phyloP scores from a whole-genome alignment of 495 filamentous ascomycete genomes.

The Polyplosphaeria fusca region DNA sequence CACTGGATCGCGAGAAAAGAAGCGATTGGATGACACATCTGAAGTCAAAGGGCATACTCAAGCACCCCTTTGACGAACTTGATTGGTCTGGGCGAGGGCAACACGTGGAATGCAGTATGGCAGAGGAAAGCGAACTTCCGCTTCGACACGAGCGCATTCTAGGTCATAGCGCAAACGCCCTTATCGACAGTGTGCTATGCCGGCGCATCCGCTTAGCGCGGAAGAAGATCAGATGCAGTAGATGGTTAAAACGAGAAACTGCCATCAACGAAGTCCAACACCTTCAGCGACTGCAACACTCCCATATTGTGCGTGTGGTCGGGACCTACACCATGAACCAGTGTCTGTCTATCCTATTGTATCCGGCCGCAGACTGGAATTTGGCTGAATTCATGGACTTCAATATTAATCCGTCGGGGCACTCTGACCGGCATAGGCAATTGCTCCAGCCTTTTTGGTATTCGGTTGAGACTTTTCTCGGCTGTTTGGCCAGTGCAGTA shows the following conservation, averaged over 20 bases:
- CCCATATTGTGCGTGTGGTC: conserved; percentile 28
- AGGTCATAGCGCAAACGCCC: conserved; percentile 7
- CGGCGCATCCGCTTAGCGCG: conserved; percentile 24
- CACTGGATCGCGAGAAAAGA: no score
- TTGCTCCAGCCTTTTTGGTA: not conserved
- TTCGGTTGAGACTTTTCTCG: conserved; percentile 20
- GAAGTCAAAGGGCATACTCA: no score
- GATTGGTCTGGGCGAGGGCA: conserved; percentile 26
- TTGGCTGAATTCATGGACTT: conserved; percentile 15
- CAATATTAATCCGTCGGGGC: not conserved
- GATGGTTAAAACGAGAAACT: conserved; percentile 1
- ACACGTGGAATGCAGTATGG: conserved; percentile 17
- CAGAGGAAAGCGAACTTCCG: not conserved
- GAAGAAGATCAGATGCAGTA: conserved; percentile 24
- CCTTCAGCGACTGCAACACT: conserved; percentile 14
- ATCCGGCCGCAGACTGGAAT: conserved; percentile 27
- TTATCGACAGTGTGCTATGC: conserved; percentile 29
- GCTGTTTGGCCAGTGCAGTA: conserved; percentile 17
- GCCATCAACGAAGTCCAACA: conserved; percentile 27
- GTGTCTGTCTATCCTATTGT: conserved; percentile 25
- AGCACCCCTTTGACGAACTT: no score
- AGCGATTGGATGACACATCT: no score
- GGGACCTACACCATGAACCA: conserved; percentile 21
- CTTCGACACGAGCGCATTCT: not conserved
- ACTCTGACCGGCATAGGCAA: not conserved